Conservation (phyloP, 176 grass and related monocot species). For the Musa beccarii region DNA sequence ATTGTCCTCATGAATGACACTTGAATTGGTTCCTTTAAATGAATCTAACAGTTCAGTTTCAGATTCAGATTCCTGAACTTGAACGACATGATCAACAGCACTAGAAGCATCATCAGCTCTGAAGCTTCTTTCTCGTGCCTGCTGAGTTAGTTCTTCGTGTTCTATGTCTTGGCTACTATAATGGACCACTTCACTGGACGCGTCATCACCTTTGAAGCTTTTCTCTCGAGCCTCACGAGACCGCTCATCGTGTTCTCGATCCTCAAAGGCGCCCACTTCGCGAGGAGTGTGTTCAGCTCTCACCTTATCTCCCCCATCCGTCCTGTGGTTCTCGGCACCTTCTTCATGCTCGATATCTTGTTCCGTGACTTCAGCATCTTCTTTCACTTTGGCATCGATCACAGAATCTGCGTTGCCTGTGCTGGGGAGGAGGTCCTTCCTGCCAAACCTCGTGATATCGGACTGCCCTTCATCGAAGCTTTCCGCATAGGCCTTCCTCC, state of each 20-base stretch:
- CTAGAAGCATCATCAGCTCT: constrained; percentile 13
- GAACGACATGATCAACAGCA: constrained; percentile 35
- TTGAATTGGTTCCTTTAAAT: constrained; percentile 17
- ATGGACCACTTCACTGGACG: constrained; percentile 16
- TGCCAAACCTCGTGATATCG: constrained; percentile 31
- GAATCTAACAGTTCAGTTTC: constrained; percentile 19
- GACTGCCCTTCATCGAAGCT: constrained; percentile 33
- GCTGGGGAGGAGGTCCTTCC: constrained; percentile 44
- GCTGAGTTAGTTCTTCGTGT: constrained; percentile 17
- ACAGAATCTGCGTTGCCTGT: constrained; percentile 20
- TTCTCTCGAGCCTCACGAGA: constrained; percentile 53
- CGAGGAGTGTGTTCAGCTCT: constrained; percentile 29
- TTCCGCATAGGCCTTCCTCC: constrained; percentile 42
- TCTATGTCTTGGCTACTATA: neutral
- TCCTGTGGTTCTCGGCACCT: constrained; percentile 25
- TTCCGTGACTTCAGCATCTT: constrained; percentile 32
- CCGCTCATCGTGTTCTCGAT: constrained; percentile 48
- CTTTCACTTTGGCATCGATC: constrained; percentile 36
- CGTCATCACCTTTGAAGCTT: constrained; percentile 55
- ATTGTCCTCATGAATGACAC: neutral
- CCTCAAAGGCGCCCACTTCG: constrained; percentile 40
- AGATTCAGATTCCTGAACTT: constrained; percentile 33
- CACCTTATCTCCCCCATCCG: no score
- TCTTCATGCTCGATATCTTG: constrained; percentile 59
- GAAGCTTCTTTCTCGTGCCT: constrained; percentile 19